Percentiles rank a stretch among this genome's conserved stretches.
Conservation (phyloP, 495 filamentous ascomycete genomes). For the Acidiella bohemica region DNA sequence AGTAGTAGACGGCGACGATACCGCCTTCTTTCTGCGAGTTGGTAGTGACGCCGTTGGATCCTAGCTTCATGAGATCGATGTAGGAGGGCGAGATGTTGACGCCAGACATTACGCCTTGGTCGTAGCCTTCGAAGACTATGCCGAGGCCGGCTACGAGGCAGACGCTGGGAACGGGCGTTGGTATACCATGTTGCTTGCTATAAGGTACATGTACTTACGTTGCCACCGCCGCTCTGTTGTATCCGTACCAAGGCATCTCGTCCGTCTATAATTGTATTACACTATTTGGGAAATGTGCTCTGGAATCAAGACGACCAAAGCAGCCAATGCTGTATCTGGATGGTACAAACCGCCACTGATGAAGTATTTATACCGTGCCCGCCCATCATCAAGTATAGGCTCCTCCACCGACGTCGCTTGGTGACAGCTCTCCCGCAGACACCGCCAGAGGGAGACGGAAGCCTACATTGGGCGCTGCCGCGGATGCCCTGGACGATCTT, state of each 20-base stretch:
- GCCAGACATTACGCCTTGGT: conserved; percentile 41
- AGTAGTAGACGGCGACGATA: conserved; percentile 55
- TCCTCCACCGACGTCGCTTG: too few relatives aligned
- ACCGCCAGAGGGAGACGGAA: too few relatives aligned
- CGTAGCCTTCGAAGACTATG: conserved; percentile 44
- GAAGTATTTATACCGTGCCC: too few relatives aligned
- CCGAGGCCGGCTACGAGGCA: conserved; percentile 21
- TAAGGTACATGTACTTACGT: neutral
- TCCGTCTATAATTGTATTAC: too few relatives aligned
- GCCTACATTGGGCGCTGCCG: too few relatives aligned
- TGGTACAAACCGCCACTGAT: too few relatives aligned
- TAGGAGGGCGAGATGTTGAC: conserved; percentile 35
- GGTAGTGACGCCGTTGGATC: conserved; percentile 37
- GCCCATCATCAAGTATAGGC: too few relatives aligned
- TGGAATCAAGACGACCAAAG: too few relatives aligned
- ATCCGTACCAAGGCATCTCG: conserved; percentile 2
- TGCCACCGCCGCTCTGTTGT: neutral
- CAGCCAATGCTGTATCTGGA: too few relatives aligned
- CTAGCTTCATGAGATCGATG: conserved; percentile 29
- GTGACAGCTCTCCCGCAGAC: too few relatives aligned
- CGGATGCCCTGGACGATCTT: too few relatives aligned
- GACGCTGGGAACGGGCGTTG: neutral
- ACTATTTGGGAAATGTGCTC: too few relatives aligned
- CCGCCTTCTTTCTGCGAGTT: conserved; percentile 51
- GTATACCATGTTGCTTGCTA: neutral